Conservation (phyloP, 2,329 filamentous ascomycete species). For the Cadophora sp. region DNA sequence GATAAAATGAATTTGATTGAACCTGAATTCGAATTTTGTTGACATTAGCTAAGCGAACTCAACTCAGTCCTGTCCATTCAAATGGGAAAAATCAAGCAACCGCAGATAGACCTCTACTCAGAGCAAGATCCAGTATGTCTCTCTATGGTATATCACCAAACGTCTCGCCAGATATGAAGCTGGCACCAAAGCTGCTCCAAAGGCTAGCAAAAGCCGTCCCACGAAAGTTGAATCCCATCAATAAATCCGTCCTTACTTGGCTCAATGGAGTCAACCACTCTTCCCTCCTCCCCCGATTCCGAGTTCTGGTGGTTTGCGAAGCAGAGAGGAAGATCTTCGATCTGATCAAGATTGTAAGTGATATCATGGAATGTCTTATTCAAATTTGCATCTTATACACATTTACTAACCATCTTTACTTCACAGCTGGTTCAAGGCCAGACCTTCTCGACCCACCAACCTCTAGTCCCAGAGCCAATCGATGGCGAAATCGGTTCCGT, state of each 20-base stretch:
- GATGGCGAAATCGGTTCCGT: background rate
- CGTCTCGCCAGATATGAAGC: background rate
- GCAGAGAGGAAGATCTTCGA: slow-evolving; percentile 5
- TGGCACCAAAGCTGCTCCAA: background rate
- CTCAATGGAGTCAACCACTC: background rate
- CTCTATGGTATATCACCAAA: background rate
- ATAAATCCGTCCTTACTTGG: background rate
- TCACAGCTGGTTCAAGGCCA: background rate
- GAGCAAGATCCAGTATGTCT: background rate
- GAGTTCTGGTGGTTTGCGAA: background rate
- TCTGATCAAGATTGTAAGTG: background rate
- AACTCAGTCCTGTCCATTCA: no score
- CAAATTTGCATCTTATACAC: background rate
- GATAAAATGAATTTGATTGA: background rate
- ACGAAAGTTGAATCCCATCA: background rate
- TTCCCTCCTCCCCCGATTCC: background rate
- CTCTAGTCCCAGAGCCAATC: background rate
- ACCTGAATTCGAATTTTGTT: background rate
- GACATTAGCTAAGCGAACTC: background rate
- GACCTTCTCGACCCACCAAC: background rate
- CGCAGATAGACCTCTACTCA: background rate
- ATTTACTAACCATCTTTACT: background rate
- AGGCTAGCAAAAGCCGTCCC: background rate
- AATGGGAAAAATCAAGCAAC: background rate
- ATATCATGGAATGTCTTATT: background rate